Percentiles rank a stretch among this genome's conserved stretches.
phyloP scores from a whole-genome alignment of 345 rosid genomes.

The Sapria himalayana region DNA sequence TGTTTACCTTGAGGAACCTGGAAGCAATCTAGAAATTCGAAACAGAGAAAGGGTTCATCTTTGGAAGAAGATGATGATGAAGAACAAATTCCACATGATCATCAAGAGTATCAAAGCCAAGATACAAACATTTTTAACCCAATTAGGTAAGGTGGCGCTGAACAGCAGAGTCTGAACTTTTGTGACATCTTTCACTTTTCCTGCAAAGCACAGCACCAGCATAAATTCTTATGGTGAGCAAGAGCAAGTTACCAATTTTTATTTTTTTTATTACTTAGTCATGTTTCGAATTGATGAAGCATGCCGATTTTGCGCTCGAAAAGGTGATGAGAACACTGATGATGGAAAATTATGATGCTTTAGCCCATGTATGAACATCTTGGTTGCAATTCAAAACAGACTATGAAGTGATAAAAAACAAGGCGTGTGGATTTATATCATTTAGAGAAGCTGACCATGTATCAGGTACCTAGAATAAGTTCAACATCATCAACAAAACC shows the following conservation, averaged over 20 bases:
- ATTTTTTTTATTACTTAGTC: no score
- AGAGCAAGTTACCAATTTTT: no score
- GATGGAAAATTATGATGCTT: no score
- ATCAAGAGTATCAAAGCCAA: not conserved
- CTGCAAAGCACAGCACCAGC: constrained; percentile 17
- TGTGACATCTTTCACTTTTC: constrained; percentile 61
- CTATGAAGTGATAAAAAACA: not conserved
- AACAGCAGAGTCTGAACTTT: constrained; percentile 97
- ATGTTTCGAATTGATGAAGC: no score
- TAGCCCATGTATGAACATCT: no score
- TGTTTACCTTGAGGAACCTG: constrained; percentile 49
- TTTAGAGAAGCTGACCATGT: not conserved
- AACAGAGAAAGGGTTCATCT: not conserved
- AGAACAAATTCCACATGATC: not conserved
- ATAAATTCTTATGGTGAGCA: no score
- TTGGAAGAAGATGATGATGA: not conserved
- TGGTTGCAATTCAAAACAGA: not conserved
- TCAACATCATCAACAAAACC: constrained; percentile 97
- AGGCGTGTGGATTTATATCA: not conserved
- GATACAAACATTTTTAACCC: constrained; percentile 68
- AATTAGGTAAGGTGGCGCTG: constrained; percentile 80
- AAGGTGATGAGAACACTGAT: no score
- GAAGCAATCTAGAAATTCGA: constrained; percentile 30
- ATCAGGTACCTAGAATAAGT: constrained; percentile 75
- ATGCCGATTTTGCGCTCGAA: no score